Percentiles rank a stretch among this genome's conserved stretches.
phyloP scores from a whole-genome alignment of 257 asterid species.

The Ajuga chamaepitys region DNA sequence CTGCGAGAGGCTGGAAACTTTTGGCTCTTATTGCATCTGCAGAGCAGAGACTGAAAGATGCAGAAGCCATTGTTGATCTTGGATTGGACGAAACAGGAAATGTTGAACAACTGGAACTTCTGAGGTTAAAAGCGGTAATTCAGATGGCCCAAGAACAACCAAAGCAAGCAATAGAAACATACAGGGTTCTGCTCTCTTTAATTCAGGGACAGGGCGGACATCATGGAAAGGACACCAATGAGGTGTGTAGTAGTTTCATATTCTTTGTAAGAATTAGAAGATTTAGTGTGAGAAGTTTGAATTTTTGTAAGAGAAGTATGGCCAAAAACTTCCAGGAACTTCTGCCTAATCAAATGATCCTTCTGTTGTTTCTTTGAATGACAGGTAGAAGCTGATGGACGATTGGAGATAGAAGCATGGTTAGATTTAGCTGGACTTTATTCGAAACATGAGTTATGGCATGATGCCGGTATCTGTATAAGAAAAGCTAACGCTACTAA shows the following conservation, averaged over 20 bases:
- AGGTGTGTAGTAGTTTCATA: slow-evolving; percentile 18
- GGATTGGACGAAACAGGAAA: slow-evolving; percentile 66
- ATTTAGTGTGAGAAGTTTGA: neutral
- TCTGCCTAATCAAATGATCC: no score
- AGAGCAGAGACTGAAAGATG: slow-evolving; percentile 59
- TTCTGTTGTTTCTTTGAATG: neutral
- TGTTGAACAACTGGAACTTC: slow-evolving; percentile 61
- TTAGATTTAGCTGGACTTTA: slow-evolving; percentile 79
- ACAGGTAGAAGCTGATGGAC: slow-evolving; percentile 34
- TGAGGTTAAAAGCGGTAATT: slow-evolving; percentile 68
- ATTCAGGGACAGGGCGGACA: slow-evolving; percentile 47
- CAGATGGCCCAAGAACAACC: slow-evolving; percentile 67
- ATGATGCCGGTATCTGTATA: slow-evolving; percentile 58
- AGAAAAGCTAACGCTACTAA: slow-evolving; percentile 41
- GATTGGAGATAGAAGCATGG: slow-evolving; percentile 72
- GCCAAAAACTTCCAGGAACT: no score
- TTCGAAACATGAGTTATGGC: slow-evolving; percentile 50
- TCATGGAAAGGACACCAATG: slow-evolving; percentile 13
- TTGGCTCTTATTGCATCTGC: slow-evolving; percentile 76
- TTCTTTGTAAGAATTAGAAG: no score
- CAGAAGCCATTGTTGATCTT: slow-evolving; percentile 68
- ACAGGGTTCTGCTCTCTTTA: slow-evolving; percentile 54
- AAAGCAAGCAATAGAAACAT: slow-evolving; percentile 78
- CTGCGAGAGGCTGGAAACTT: slow-evolving; percentile 62
- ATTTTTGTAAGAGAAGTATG: neutral